These are phyloP conservation scores for Pseudogymnoascus sp. DNA, from an alignment of 2,329 filamentous ascomycete genomes.

Conservation along the genomic window DNA sequence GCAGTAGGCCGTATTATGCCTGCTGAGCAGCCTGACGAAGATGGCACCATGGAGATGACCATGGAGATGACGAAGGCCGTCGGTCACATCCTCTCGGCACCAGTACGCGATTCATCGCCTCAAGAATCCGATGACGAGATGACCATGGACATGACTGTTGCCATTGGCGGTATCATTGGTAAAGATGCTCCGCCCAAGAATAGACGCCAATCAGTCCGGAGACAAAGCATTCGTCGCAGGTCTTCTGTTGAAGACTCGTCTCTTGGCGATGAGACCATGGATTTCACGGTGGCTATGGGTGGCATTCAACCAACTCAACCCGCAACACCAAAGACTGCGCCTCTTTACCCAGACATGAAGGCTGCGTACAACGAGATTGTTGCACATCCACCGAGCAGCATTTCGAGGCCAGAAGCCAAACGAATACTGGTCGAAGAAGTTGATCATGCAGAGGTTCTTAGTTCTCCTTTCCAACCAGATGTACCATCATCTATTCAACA, in stretches of 20 bases:
- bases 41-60: constrained; percentile 44
- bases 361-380: neutral
- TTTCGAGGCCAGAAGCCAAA: constrained; percentile 37
- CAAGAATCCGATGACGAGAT: constrained; percentile 17
- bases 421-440: constrained; percentile 52
- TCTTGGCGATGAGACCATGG: constrained; percentile 38
- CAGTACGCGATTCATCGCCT: neutral
- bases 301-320: constrained; percentile 37
- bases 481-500: constrained; percentile 25
- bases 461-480: constrained; percentile 35
- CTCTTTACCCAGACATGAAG: constrained; percentile 13
- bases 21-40: constrained; percentile 16
- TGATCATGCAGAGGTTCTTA: constrained; percentile 39
- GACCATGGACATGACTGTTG: constrained; percentile 47
- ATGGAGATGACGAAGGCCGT: constrained; percentile 45
- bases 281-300: constrained; percentile 49
- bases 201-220: constrained; percentile 28
- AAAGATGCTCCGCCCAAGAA: constrained; percentile 18
- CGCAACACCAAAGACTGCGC: constrained; percentile 32
- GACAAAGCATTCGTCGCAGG: constrained; percentile 31
- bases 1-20: constrained; percentile 70
- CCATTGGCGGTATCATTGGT: constrained; percentile 44
- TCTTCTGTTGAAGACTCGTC: constrained; percentile 26
- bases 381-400: neutral
- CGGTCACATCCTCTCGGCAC: constrained; percentile 17